A percentile compares a stretch with the other conserved stretches of the same genome.
Evolutionary conservation across 73 alveolate species (phyloP).

Genomic region (Tetrahymena malaccensis): DNA sequence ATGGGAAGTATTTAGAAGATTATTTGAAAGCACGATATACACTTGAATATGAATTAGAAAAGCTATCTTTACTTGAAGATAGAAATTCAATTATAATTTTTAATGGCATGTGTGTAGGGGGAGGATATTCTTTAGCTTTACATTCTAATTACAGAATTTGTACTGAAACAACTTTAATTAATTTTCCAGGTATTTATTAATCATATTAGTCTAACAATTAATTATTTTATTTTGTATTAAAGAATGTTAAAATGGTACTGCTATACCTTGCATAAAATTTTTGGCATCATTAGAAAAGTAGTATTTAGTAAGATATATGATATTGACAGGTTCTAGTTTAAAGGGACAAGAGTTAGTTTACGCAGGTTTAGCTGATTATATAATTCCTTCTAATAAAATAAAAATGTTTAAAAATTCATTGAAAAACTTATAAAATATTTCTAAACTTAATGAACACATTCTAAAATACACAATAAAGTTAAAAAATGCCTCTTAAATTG

Average conservation of each 20-base stretch:
- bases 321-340: not conserved
- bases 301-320: not conserved
- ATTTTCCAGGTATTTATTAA: not conserved
- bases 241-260: not conserved
- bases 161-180: not conserved
- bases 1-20: not conserved
- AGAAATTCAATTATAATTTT: not conserved
- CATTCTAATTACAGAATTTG: not conserved
- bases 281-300: not conserved
- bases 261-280: not conserved
- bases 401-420: not conserved
- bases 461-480: not conserved
- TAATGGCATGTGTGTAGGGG: not conserved
- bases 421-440: not conserved
- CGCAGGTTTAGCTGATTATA: not conserved
- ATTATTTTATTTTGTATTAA: not conserved
- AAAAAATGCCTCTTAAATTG: not conserved
- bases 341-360: not conserved
- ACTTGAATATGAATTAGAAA: not conserved
- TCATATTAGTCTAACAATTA: not conserved
- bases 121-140: not conserved
- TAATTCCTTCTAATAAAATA: not conserved
- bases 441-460: not conserved
- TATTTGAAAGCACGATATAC: not conserved
- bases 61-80: not conserved